Conservation (phyloP, 345 rosid species). For the Euphorbia peplus region DNA sequence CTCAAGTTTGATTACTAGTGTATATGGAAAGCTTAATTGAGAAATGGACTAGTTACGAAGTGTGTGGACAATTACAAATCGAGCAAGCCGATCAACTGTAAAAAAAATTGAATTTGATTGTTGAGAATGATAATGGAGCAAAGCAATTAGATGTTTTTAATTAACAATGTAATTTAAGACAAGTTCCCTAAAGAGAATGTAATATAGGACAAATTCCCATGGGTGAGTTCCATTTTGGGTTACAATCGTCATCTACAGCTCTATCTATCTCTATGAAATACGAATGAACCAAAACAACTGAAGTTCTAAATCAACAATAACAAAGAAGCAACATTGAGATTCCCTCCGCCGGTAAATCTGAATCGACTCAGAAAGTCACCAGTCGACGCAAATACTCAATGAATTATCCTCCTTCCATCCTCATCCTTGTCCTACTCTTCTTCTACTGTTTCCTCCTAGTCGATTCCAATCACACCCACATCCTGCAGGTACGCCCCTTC, state of each 20-base stretch:
- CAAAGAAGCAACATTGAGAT: neutral
- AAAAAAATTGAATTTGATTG: too few species aligned
- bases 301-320: neutral
- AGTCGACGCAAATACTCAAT: neutral
- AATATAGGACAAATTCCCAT: too few species aligned
- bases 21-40: too few species aligned
- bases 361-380: neutral
- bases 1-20: too few species aligned
- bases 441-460: neutral
- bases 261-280: too few species aligned
- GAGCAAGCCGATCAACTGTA: too few species aligned
- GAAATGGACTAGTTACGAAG: too few species aligned
- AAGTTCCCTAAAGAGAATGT: too few species aligned
- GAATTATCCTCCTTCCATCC: neutral
- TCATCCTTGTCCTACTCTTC: neutral
- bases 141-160: too few species aligned
- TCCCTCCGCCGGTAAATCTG: neutral
- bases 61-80: too few species aligned
- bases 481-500: conserved; percentile 12
- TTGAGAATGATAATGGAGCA: too few species aligned
- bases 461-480: neutral
- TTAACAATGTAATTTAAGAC: too few species aligned
- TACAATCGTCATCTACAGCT: neutral
- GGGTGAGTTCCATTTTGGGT: neutral
- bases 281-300: neutral